Percentiles rank a stretch among this genome's conserved stretches.
phyloP scores from a whole-genome alignment of 257 asterid genomes.

The Solanum etuberosum region DNA sequence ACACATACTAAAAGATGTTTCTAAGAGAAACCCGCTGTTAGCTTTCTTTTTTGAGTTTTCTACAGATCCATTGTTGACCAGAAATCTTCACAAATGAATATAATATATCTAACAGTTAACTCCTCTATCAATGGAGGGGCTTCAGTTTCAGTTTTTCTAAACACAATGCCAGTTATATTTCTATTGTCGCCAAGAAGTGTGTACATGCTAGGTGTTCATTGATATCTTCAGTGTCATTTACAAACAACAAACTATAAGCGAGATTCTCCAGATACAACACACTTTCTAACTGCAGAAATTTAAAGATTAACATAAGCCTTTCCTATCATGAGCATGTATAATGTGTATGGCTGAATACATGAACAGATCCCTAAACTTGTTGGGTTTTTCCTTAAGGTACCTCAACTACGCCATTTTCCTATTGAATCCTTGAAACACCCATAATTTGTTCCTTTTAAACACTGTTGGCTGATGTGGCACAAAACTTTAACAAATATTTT shows the following conservation, averaged over 20 bases:
- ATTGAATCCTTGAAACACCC: too few relatives aligned
- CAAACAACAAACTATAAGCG: not conserved
- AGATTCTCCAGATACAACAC: not conserved
- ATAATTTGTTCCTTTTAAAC: too few relatives aligned
- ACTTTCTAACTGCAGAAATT: not conserved
- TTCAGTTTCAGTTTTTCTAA: not conserved
- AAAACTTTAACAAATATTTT: too few relatives aligned
- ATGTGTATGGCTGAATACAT: not conserved
- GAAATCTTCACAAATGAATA: not conserved
- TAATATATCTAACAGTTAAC: not conserved
- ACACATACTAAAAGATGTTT: not conserved
- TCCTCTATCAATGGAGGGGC: not conserved
- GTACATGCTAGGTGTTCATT: not conserved
- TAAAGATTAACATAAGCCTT: not conserved
- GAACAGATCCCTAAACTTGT: too few relatives aligned
- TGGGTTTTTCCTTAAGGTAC: too few relatives aligned
- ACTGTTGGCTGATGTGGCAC: too few relatives aligned
- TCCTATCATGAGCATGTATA: not conserved
- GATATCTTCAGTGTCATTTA: not conserved
- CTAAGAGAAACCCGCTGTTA: not conserved
- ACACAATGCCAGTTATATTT: not conserved
- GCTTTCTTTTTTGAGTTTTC: not conserved
- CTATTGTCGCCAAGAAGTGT: not conserved
- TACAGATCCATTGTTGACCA: not conserved
- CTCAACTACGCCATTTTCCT: too few relatives aligned